Evolutionary conservation across 2,329 filamentous ascomycete species (phyloP).

Genomic region (Cladorrhinum sp.): DNA sequence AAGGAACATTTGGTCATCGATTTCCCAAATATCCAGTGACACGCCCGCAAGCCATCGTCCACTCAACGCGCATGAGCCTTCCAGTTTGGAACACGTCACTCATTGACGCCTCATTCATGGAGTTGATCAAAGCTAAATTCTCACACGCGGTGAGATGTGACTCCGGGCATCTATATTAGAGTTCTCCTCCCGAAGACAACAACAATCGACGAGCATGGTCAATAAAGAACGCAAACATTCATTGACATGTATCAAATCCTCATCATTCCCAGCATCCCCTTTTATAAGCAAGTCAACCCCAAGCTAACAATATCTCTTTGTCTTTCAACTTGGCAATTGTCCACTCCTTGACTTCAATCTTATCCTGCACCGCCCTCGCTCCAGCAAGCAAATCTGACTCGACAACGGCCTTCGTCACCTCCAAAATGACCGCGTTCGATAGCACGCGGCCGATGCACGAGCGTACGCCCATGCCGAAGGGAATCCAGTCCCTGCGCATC

Average conservation of each 20-base stretch:
- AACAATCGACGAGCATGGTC: background rate
- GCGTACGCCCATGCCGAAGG: background rate
- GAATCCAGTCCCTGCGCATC: background rate
- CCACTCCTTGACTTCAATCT: constrained; percentile 10
- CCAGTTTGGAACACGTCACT: too few species aligned
- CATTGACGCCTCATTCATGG: too few species aligned
- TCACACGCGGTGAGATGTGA: too few species aligned
- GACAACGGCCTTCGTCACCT: background rate
- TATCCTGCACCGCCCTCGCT: background rate
- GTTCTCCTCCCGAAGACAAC: background rate
- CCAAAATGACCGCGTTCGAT: background rate
- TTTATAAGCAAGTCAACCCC: background rate
- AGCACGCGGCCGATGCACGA: background rate
- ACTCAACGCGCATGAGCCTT: too few species aligned
- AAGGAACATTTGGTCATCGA: too few species aligned
- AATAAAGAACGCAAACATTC: background rate
- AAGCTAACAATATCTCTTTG: background rate
- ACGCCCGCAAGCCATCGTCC: too few species aligned
- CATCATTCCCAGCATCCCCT: too few species aligned
- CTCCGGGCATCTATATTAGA: background rate
- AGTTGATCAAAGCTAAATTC: too few species aligned
- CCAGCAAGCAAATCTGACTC: background rate
- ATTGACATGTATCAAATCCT: too few species aligned
- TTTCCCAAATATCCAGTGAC: too few species aligned
- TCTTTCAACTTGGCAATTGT: constrained; percentile 1